A percentile compares a stretch with the other conserved stretches of the same genome.
phyloP scores from a whole-genome alignment of 192 early-diverging fungal species.

The Bifiguratus adelaidae region DNA sequence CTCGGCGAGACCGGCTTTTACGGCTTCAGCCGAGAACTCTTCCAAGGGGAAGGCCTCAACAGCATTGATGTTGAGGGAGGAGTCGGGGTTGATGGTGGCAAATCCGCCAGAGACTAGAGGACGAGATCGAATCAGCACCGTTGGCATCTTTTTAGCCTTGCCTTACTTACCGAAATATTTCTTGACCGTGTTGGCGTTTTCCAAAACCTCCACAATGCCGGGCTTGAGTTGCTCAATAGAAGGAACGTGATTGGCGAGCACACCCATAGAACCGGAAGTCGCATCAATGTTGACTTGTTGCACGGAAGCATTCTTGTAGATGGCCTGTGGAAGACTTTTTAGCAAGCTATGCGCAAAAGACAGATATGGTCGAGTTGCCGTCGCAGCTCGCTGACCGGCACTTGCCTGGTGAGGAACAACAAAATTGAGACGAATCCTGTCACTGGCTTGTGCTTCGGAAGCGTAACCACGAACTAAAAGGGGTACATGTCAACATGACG shows the following conservation, averaged over 20 bases:
- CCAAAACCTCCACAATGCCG: constrained; percentile 76
- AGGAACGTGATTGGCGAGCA: constrained; percentile 96
- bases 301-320: constrained; percentile 63
- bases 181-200: constrained; percentile 55
- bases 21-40: constrained; percentile 73
- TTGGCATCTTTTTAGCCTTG: neutral
- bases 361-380: neutral
- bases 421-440: constrained; percentile 82
- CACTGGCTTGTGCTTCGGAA: constrained; percentile 58
- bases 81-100: constrained; percentile 94
- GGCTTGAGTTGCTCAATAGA: constrained; percentile 92
- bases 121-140: constrained; percentile 1
- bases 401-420: constrained; percentile 80
- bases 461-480: constrained; percentile 65
- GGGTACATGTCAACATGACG: too few relatives aligned
- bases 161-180: constrained; percentile 92
- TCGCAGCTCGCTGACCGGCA: neutral
- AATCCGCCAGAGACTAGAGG: constrained; percentile 85
- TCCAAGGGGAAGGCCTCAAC: constrained; percentile 87
- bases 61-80: constrained; percentile 93
- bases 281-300: constrained; percentile 91
- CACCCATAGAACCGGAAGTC: constrained; percentile 93
- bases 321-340: constrained; percentile 29
- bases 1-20: constrained; percentile 67
- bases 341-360: too few relatives aligned